phyloP scores from a whole-genome alignment of 2,329 filamentous ascomycete species.

The Sporothrix mexicana region DNA sequence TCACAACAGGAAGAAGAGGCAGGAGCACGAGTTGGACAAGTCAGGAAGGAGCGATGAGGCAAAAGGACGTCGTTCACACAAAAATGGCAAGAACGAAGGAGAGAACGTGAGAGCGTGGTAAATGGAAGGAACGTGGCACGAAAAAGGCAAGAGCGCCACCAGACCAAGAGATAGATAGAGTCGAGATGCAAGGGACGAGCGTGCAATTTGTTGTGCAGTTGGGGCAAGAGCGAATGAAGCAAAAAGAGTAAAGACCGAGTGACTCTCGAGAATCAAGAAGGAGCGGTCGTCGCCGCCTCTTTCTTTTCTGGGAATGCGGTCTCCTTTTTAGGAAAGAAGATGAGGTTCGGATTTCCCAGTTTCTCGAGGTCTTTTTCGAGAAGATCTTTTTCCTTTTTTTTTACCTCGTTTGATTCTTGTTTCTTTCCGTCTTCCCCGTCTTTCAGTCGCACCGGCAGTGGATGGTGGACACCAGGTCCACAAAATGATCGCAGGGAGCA shows the following conservation, averaged over 20 bases:
- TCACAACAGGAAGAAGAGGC: constrained; percentile 20
- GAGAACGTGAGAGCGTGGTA: neutral
- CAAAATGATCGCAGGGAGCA: constrained; percentile 11
- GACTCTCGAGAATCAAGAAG: neutral
- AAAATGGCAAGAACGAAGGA: neutral
- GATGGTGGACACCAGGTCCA: constrained; percentile 21
- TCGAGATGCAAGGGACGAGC: neutral
- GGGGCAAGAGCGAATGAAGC: neutral
- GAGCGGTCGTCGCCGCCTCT: neutral
- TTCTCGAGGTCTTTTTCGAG: neutral
- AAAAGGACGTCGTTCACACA: no score
- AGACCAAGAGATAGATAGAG: neutral
- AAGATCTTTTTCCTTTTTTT: constrained; percentile 4
- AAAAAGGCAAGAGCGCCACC: constrained; percentile 27
- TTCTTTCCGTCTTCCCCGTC: constrained; percentile 26
- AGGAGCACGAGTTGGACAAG: constrained; percentile 2
- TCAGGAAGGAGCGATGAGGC: constrained; percentile 28
- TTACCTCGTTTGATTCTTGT: neutral
- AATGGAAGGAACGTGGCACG: constrained; percentile 6
- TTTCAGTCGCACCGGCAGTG: constrained; percentile 2
- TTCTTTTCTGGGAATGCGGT: neutral
- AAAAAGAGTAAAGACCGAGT: neutral
- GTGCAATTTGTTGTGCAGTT: neutral
- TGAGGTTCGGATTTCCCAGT: no score
- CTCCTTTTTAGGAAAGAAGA: constrained; percentile 6